These are phyloP conservation scores for Pseudonitzschia pungens DNA, from an alignment of 108 stramenopile species.

Conservation along the genomic window DNA sequence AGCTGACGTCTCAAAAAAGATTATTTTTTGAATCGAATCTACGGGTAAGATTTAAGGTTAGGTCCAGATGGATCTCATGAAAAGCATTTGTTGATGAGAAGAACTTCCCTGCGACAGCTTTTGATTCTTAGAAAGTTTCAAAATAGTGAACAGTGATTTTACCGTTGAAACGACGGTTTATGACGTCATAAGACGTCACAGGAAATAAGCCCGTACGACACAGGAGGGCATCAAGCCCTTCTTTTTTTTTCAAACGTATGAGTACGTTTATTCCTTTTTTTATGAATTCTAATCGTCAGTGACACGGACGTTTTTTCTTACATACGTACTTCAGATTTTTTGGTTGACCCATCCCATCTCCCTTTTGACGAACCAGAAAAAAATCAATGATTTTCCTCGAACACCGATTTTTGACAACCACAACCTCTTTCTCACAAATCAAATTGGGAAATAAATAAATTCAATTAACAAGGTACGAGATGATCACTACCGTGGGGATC, in stretches of 20 bases:
- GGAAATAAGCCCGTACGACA: no score
- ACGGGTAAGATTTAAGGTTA: no score
- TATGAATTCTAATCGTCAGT: not conserved
- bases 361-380: not conserved
- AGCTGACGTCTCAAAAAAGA: no score
- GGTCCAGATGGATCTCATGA: no score
- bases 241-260: not conserved
- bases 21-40: no score
- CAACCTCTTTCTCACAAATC: not conserved
- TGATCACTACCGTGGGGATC: no score
- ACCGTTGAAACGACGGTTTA: not conserved
- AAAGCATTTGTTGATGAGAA: not conserved
- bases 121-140: not conserved
- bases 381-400: not conserved
- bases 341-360: not conserved
- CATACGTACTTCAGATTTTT: constrained; percentile 12
- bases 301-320: not conserved
- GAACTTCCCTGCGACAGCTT: not conserved
- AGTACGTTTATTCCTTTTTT: not conserved
- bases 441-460: not conserved
- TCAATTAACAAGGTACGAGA: not conserved
- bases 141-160: not conserved
- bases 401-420: not conserved
- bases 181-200: not conserved
- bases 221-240: not conserved